Evolutionary conservation across 1,139 yeast genomes (phyloP).

Genomic region (Magnusiomyces sp.): DNA sequence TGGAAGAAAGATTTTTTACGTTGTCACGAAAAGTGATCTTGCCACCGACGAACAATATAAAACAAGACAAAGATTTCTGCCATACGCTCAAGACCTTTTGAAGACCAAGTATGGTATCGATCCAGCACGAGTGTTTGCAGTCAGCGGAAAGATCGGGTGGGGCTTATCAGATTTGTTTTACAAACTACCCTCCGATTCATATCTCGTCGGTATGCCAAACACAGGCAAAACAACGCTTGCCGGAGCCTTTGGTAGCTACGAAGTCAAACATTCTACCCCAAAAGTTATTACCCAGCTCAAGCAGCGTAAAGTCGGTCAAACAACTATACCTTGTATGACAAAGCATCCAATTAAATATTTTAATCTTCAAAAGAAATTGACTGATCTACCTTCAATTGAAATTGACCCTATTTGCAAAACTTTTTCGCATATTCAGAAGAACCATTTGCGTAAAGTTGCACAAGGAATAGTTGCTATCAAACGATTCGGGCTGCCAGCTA

Average conservation of each 20-base stretch:
- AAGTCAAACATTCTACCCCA: constrained; percentile 16
- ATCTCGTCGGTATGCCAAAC: constrained; percentile 64
- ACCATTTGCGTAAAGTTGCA: constrained; percentile 32
- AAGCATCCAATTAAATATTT: constrained; percentile 38
- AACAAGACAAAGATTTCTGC: constrained; percentile 35
- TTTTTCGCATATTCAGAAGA: constrained; percentile 31
- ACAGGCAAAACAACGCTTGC: constrained; percentile 68
- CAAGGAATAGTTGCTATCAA: constrained; percentile 29
- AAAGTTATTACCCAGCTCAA: constrained; percentile 9
- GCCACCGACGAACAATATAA: constrained; percentile 35
- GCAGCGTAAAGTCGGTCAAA: constrained; percentile 25
- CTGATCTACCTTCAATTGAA: constrained; percentile 53
- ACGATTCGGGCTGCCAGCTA: constrained; percentile 3
- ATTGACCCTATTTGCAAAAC: constrained; percentile 27
- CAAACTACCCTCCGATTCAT: constrained; percentile 39
- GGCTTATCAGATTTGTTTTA: constrained; percentile 34
- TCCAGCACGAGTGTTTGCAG: constrained; percentile 40
- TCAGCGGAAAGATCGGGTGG: constrained; percentile 50
- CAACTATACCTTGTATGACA: constrained; percentile 51
- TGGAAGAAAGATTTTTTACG: constrained; percentile 38
- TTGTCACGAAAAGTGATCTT: constrained; percentile 53
- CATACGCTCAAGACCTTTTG: constrained; percentile 40
- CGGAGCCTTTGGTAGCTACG: constrained; percentile 38
- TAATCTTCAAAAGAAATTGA: constrained; percentile 30
- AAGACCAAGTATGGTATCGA: constrained; percentile 35